A percentile compares a stretch with the other conserved stretches of the same genome.
Conservation (phyloP, 2,329 filamentous ascomycete genomes). For the Trichophyton rubrum region DNA sequence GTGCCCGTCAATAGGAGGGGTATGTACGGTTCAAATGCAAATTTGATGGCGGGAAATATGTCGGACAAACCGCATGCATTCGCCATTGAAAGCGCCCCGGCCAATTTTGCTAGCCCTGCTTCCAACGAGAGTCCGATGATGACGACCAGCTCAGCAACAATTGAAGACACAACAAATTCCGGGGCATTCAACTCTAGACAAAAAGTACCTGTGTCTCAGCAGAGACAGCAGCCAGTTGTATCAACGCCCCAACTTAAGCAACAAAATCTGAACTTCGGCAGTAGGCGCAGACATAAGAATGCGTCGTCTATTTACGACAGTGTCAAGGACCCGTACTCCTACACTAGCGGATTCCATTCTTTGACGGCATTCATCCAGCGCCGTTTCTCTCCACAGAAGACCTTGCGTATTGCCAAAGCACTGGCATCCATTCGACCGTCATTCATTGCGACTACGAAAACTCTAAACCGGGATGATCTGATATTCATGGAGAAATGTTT, state of each 20-base stretch:
- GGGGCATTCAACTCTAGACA: slow-evolving; percentile 17
- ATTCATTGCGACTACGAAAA: slow-evolving; percentile 82
- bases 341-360: slow-evolving; percentile 80
- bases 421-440: slow-evolving; percentile 82
- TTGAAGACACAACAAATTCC: slow-evolving; percentile 26
- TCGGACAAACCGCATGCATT: slow-evolving; percentile 43
- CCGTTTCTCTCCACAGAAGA: slow-evolving; percentile 65
- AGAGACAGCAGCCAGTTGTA: slow-evolving; percentile 24
- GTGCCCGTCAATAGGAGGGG: slow-evolving; percentile 13
- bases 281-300: slow-evolving; percentile 49
- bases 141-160: slow-evolving; percentile 20
- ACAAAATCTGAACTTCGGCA: slow-evolving; percentile 25
- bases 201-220: slow-evolving; percentile 15
- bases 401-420: slow-evolving; percentile 71
- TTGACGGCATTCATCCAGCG: slow-evolving; percentile 68
- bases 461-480: slow-evolving; percentile 75
- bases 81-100: slow-evolving; percentile 47
- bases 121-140: slow-evolving; percentile 44
- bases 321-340: slow-evolving; percentile 83
- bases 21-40: slow-evolving; percentile 23
- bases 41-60: slow-evolving; percentile 31
- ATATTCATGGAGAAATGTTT: slow-evolving; percentile 98
- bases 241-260: slow-evolving; percentile 34
- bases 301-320: slow-evolving; percentile 77
- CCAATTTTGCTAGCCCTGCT: slow-evolving; percentile 45